Conservation (phyloP, 2,329 filamentous ascomycete species). For the Coniochaeta pulveracea region DNA sequence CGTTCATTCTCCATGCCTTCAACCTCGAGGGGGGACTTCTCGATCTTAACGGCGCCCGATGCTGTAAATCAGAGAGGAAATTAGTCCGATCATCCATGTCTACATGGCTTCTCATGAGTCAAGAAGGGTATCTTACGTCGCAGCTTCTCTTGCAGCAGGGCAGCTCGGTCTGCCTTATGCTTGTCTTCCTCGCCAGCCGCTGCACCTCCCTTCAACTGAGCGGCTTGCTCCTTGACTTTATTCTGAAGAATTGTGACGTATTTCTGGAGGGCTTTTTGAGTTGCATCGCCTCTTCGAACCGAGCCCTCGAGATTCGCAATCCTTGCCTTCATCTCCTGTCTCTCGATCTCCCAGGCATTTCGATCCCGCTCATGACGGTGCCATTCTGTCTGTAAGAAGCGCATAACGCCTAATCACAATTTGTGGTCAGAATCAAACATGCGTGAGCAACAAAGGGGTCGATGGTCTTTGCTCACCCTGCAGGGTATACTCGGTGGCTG, state of each 20-base stretch:
- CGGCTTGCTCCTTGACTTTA: slow-evolving; percentile 73
- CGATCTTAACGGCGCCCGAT: slow-evolving; percentile 8
- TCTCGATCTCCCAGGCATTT: slow-evolving; percentile 98
- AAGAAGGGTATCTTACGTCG: slow-evolving; percentile 30
- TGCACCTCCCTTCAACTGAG: slow-evolving; percentile 50
- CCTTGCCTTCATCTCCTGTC: slow-evolving; percentile 96
- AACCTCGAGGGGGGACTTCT: slow-evolving; percentile 30
- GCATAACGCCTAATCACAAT: slow-evolving; percentile 70
- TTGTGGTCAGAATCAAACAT: not conserved
- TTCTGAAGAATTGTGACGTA: slow-evolving; percentile 84
- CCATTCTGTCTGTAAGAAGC: slow-evolving; percentile 98
- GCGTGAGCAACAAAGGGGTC: no score
- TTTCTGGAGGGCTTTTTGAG: slow-evolving; percentile 81
- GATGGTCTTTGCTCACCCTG: slow-evolving; percentile 30
- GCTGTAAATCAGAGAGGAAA: not conserved
- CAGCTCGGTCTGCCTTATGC: slow-evolving; percentile 33
- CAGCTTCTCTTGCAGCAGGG: slow-evolving; percentile 45
- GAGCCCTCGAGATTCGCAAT: slow-evolving; percentile 93
- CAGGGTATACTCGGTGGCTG: slow-evolving; percentile 50
- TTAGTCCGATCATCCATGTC: slow-evolving; percentile 3
- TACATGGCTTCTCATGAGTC: not conserved
- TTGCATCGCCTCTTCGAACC: slow-evolving; percentile 71
- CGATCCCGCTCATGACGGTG: slow-evolving; percentile 95
- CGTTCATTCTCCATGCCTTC: slow-evolving; percentile 27
- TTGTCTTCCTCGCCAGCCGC: slow-evolving; percentile 23